Conservation (phyloP, 2,329 filamentous ascomycete species). For the Aureobasidium sp. region DNA sequence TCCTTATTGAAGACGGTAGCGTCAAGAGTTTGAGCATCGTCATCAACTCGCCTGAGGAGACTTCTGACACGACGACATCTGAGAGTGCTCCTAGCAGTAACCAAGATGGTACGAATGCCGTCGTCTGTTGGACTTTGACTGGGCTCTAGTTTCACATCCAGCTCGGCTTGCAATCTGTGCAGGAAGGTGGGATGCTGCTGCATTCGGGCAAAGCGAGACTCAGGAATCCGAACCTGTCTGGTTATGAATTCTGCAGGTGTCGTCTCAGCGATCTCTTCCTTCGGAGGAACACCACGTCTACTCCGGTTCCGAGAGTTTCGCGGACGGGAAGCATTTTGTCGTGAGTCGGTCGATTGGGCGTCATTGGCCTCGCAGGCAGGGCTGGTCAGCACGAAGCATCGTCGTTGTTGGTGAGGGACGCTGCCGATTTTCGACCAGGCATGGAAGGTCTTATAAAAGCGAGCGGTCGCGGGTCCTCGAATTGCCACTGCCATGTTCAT, state of each 20-base stretch:
- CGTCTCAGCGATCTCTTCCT: too few relatives aligned
- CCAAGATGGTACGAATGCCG: background rate
- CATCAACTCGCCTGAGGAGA: background rate
- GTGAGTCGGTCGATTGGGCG: too few relatives aligned
- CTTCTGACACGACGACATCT: background rate
- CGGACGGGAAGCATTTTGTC: too few relatives aligned
- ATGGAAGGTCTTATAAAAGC: constrained; percentile 38
- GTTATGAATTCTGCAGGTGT: too few relatives aligned
- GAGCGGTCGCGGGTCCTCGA: constrained; percentile 16
- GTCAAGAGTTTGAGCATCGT: background rate
- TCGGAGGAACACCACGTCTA: too few relatives aligned
- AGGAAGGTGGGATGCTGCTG: background rate
- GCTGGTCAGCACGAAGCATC: background rate
- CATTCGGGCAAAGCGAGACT: background rate
- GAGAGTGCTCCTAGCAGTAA: background rate
- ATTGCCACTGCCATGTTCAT: background rate
- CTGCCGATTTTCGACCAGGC: constrained; percentile 25
- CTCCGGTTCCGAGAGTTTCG: too few relatives aligned
- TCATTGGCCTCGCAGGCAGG: background rate
- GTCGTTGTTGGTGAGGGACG: background rate
- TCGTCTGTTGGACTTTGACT: background rate
- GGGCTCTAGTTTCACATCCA: background rate
- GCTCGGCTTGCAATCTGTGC: background rate
- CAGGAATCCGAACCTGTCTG: background rate
- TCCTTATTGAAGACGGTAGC: background rate